Conservation (phyloP, 805 yeast species). For the Ogataea degrootiae region DNA sequence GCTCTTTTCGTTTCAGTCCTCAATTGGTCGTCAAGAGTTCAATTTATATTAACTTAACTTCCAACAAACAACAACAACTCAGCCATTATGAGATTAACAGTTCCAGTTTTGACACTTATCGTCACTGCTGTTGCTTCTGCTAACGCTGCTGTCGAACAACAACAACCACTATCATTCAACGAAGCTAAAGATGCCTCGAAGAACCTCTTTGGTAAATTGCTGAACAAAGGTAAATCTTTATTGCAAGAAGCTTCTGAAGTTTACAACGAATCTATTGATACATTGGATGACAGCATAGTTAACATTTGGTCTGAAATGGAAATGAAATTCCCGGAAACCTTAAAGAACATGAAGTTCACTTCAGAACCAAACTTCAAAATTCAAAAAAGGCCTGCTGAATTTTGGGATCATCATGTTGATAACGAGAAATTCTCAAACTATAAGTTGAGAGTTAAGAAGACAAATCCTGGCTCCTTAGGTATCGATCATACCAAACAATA, state of each 20-base stretch:
- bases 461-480: slow-evolving; percentile 46
- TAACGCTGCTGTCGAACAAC: slow-evolving; percentile 8
- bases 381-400: slow-evolving; percentile 27
- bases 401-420: slow-evolving; percentile 32
- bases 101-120: slow-evolving; percentile 7
- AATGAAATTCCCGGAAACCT: slow-evolving; percentile 51
- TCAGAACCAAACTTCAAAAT: slow-evolving; percentile 44
- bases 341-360: slow-evolving; percentile 43
- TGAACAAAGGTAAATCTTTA: slow-evolving; percentile 15
- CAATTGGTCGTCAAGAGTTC: not conserved
- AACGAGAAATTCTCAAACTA: slow-evolving; percentile 37
- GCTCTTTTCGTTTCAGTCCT: not conserved
- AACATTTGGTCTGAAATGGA: slow-evolving; percentile 62
- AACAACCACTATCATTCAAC: slow-evolving; percentile 5
- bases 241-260: slow-evolving; percentile 44
- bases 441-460: slow-evolving; percentile 45
- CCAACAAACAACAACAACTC: not conserved
- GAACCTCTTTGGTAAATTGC: not conserved
- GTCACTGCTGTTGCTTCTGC: slow-evolving; percentile 3
- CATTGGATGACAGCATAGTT: slow-evolving; percentile 45
- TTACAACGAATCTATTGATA: slow-evolving; percentile 45
- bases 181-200: not conserved
- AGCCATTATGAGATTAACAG: not conserved
- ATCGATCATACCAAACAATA: slow-evolving; percentile 65
- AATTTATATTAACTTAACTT: not conserved